phyloP scores from a whole-genome alignment of 2,329 filamentous ascomycete species.

The Bipolaris cookei region DNA sequence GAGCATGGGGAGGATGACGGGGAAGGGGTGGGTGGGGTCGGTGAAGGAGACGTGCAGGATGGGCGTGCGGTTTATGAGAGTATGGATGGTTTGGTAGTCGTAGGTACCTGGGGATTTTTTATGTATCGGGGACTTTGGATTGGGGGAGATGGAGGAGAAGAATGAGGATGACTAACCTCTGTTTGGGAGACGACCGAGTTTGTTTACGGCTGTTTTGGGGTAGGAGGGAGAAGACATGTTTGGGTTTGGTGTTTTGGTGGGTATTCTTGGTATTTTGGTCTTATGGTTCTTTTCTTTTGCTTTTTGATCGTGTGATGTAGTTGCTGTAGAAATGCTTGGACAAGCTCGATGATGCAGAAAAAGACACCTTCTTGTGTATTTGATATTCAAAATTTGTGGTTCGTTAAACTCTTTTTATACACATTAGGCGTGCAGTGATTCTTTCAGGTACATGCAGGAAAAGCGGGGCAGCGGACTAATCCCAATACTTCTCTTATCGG shows the following conservation, averaged over 20 bases:
- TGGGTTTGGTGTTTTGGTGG: not conserved
- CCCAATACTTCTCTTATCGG: not conserved
- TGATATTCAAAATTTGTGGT: not conserved
- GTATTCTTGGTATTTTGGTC: not conserved
- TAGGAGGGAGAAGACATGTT: slow-evolving; percentile 19
- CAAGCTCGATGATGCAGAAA: not conserved
- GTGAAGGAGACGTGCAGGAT: slow-evolving; percentile 48
- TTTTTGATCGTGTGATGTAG: too few relatives aligned
- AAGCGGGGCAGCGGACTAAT: slow-evolving; percentile 4
- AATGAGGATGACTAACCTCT: slow-evolving; percentile 25
- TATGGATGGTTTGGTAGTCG: slow-evolving; percentile 46
- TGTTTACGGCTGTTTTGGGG: slow-evolving; percentile 36
- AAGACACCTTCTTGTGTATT: not conserved
- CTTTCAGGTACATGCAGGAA: slow-evolving; percentile 1
- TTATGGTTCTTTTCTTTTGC: too few relatives aligned
- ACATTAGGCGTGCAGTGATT: not conserved
- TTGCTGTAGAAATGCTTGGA: too few relatives aligned
- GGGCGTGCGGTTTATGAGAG: slow-evolving; percentile 39
- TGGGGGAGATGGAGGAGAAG: not conserved
- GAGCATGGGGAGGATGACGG: slow-evolving; percentile 49
- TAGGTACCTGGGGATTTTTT: slow-evolving; percentile 32
- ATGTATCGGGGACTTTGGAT: not conserved
- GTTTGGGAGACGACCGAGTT: slow-evolving; percentile 37
- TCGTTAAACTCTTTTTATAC: not conserved
- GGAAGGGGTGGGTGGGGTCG: slow-evolving; percentile 61